A percentile compares a stretch with the other conserved stretches of the same genome.
These are phyloP conservation scores for Collybia mongolica DNA, from an alignment of 768 basidiomycete genomes.

Conservation along the genomic window DNA sequence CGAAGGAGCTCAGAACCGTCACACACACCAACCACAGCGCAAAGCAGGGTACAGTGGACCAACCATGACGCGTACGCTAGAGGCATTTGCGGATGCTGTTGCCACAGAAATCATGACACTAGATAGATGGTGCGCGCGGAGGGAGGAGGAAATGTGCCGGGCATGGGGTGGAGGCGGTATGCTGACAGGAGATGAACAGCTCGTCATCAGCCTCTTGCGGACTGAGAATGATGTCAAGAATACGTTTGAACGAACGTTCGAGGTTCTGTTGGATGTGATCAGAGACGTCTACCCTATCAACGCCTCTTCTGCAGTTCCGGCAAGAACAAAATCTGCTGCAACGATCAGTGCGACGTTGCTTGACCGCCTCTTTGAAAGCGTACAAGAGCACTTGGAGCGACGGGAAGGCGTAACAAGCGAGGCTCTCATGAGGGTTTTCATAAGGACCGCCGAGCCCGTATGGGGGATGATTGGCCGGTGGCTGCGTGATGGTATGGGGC, in stretches of 20 bases:
- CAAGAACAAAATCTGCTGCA: slow-evolving; percentile 40
- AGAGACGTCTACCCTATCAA: slow-evolving; percentile 25
- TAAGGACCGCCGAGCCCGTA: slow-evolving; percentile 61
- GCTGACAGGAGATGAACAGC: slow-evolving; percentile 27
- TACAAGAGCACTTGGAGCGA: slow-evolving; percentile 59
- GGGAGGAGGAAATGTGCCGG: slow-evolving; percentile 67
- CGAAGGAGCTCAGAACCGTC: slow-evolving; percentile 24
- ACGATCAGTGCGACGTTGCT: slow-evolving; percentile 56
- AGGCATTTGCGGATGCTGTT: slow-evolving; percentile 80
- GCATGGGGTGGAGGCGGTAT: slow-evolving; percentile 42
- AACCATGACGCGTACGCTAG: slow-evolving; percentile 57
- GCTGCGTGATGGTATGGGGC: slow-evolving; percentile 72
- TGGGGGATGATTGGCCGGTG: slow-evolving; percentile 75
- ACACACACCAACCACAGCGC: slow-evolving; percentile 8
- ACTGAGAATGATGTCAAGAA: slow-evolving; percentile 60
- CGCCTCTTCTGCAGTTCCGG: slow-evolving; percentile 17
- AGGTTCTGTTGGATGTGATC: slow-evolving; percentile 52
- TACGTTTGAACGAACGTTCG: slow-evolving; percentile 56
- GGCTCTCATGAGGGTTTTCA: slow-evolving; percentile 63
- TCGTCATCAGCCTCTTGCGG: slow-evolving; percentile 65
- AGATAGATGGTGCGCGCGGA: slow-evolving; percentile 67
- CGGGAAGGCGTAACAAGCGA: slow-evolving; percentile 53
- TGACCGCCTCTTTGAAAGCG: slow-evolving; percentile 56
- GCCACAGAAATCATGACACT: slow-evolving; percentile 57
- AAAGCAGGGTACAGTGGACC: slow-evolving; percentile 12